Evolutionary conservation across 345 rosid species (phyloP).

Genomic region (Sonneratia alba): DNA sequence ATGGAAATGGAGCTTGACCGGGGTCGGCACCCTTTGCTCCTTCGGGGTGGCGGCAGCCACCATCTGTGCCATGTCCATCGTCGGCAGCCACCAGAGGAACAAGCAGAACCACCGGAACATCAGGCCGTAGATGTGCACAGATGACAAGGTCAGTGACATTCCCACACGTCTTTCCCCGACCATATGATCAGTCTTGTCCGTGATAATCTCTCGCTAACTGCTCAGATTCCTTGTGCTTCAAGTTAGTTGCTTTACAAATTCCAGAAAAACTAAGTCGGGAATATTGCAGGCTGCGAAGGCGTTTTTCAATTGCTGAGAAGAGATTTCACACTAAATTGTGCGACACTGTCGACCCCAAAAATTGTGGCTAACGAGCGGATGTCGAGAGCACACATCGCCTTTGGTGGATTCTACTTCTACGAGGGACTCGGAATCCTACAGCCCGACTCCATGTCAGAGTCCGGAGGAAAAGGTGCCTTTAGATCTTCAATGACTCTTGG

Average conservation of each 20-base stretch:
- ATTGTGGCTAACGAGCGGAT: no score
- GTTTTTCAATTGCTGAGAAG: no score
- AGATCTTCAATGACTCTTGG: neutral
- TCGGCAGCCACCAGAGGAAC: conserved; percentile 52
- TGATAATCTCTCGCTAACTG: neutral
- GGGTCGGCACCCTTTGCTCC: conserved; percentile 84
- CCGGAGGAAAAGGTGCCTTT: no score
- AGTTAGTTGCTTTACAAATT: neutral
- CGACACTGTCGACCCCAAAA: no score
- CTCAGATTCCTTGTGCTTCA: neutral
- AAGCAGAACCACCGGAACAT: conserved; percentile 39
- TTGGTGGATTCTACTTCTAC: neutral
- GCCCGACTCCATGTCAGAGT: no score
- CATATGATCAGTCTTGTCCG: no score
- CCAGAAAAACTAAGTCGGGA: neutral
- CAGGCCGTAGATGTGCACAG: conserved; percentile 53
- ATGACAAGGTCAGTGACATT: conserved; percentile 45
- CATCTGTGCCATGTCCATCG: conserved; percentile 37
- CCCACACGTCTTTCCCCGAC: no score
- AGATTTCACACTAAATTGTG: no score
- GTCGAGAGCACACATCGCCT: conserved; percentile 6
- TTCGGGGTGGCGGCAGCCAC: conserved; percentile 95
- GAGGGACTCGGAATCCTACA: conserved; percentile 7
- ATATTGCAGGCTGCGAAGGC: no score
- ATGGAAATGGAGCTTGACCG: conserved; percentile 75